These are phyloP conservation scores for Betula pendula DNA, from an alignment of 306 rosid species.

Conservation along the genomic window DNA sequence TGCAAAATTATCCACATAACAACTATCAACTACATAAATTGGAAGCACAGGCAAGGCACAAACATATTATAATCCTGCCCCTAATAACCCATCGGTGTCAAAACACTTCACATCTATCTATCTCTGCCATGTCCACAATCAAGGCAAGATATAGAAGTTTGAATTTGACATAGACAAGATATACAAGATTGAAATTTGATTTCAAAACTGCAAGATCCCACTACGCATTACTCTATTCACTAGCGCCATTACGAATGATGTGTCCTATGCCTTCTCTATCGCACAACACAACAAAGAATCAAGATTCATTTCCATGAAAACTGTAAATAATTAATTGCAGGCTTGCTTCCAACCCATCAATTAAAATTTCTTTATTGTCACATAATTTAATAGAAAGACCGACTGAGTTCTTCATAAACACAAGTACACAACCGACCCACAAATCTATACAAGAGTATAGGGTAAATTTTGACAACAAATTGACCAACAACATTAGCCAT, in stretches of 20 bases:
- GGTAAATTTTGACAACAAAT: background rate
- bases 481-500: background rate
- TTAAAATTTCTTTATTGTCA: background rate
- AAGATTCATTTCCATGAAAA: background rate
- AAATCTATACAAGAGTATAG: background rate
- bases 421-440: background rate
- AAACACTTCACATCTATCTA: background rate
- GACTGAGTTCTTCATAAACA: background rate
- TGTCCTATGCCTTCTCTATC: background rate
- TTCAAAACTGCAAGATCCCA: background rate
- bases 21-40: background rate
- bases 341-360: background rate
- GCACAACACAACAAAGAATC: background rate
- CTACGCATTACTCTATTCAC: background rate
- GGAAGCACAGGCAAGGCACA: background rate
- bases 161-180: background rate
- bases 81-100: background rate
- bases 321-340: background rate
- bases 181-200: background rate
- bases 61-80: background rate
- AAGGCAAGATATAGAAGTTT: background rate
- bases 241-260: background rate
- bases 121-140: background rate
- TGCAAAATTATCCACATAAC: background rate
- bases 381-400: background rate